Evolutionary conservation across 345 rosid genomes (phyloP).

Genomic region (Raphanus sativus): DNA sequence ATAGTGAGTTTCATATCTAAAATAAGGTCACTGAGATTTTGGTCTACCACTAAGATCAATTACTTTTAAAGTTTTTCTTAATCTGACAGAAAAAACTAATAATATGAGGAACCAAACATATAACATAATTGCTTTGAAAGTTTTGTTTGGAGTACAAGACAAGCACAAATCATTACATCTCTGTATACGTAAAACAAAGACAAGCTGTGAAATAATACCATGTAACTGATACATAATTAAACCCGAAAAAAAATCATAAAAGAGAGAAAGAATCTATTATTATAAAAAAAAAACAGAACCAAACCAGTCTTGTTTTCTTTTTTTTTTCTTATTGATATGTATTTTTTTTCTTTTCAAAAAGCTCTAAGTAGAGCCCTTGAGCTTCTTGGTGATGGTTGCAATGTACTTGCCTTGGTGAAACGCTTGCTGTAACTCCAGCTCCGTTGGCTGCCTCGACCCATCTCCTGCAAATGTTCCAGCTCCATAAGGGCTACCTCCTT

Average conservation of each 20-base stretch:
- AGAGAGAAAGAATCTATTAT: constrained; percentile 27
- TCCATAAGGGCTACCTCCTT: constrained; percentile 95
- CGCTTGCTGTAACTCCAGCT: constrained; percentile 81
- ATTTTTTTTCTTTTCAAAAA: background rate
- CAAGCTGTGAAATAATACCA: constrained; percentile 28
- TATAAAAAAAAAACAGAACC: constrained; percentile 5
- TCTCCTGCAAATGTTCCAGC: constrained; percentile 94
- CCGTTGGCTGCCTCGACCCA: constrained; percentile 82
- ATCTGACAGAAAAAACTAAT: background rate
- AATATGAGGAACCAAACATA: background rate
- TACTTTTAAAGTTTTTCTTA: background rate
- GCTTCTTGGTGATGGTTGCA: constrained; percentile 82
- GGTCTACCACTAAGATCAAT: background rate
- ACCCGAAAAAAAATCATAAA: background rate
- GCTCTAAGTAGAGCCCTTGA: constrained; percentile 60
- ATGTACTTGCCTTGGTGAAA: constrained; percentile 98
- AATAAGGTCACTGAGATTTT: background rate
- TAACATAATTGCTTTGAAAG: background rate
- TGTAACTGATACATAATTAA: background rate
- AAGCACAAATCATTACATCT: constrained; percentile 31
- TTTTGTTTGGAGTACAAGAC: constrained; percentile 25
- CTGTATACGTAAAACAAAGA: constrained; percentile 27
- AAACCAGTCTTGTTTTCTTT: constrained; percentile 5
- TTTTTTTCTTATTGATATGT: constrained; percentile 18
- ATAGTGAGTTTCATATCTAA: background rate